Conservation (phyloP, 2,329 filamentous ascomycete species). For the Leptographium flavum region DNA sequence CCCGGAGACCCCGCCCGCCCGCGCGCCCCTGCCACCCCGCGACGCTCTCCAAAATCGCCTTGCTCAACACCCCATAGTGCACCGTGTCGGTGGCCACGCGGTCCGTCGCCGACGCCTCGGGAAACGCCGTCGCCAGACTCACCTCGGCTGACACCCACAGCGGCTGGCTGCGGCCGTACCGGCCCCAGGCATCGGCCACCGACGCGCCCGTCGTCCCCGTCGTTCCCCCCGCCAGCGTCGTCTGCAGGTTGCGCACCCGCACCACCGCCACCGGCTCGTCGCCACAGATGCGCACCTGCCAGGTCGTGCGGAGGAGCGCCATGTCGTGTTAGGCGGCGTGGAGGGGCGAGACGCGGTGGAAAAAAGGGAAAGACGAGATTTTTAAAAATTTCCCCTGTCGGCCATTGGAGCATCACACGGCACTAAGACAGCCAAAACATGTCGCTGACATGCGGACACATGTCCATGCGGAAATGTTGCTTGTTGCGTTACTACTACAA, state of each 20-base stretch:
- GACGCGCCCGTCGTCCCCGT: constrained; percentile 18
- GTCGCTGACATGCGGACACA: too few species aligned
- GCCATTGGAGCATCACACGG: too few species aligned
- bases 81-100: constrained; percentile 54
- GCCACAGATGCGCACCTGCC: constrained; percentile 22
- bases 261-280: constrained; percentile 38
- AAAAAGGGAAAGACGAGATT: not conserved
- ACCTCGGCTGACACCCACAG: constrained; percentile 45
- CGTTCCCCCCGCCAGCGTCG: constrained; percentile 31
- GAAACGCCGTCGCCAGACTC: constrained; percentile 39
- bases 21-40: constrained; percentile 2
- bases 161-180: constrained; percentile 43
- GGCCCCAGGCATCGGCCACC: constrained; percentile 51
- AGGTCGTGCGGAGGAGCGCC: constrained; percentile 6
- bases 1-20: constrained; percentile 13
- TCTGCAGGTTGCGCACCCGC: constrained; percentile 46
- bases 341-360: too few species aligned
- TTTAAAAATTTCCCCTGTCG: too few species aligned
- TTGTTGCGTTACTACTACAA: too few species aligned
- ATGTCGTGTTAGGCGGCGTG: too few species aligned
- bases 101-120: constrained; percentile 42
- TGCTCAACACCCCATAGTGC: constrained; percentile 60
- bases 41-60: constrained; percentile 40
- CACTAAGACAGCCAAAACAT: too few species aligned
- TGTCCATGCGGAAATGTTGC: not conserved